Base-by-base conservation (phyloP, 352 stramenopile genomes). In the Lagenidium giganteum region DNA sequence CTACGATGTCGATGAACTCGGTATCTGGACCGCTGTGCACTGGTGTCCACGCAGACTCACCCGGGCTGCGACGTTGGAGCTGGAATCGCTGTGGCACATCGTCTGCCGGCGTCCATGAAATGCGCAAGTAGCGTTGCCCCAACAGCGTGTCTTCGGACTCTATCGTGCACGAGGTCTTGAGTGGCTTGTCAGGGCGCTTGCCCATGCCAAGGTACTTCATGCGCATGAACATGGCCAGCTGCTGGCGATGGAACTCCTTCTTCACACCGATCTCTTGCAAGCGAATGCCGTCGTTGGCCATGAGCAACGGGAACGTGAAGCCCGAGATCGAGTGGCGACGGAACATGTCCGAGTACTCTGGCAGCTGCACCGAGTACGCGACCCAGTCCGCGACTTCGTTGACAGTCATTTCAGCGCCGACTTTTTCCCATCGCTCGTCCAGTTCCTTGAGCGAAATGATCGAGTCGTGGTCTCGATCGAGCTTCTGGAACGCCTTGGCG, bases 331-430 rank as follows among this genome's bases (percentile, higher is more conserved):
- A 93, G 51, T 93, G 68, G 17, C 67, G 47, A 27, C 72, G 76
- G 47, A 93, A 89, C n/a, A 87, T 60, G 0, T 85, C 71, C 18
- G 68, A 67, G 59, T 93, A 93, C 61, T 93, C 78, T 4, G 81
- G 81, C 11, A 93, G 39, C 35, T 93, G 81, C 14, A 91, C 81
- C 9, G 76, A 69, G 52, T 80, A 90, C 11, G 74, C 58, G 20
- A 93, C 67, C 81, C 81, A 93, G 47, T 93, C 81, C 1, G 74
- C 71, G 41, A 93, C 81, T 36, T 93, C 81, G 17, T 56, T 61
- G 13, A 93, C 81, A 0, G 78, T 93, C 81, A 93, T 93, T 44
- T 93, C 81, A 14, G 81, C 71, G 1, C 81, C 81, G 3, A 93
- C 69, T 8, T 53, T 38, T 28, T 90, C 81, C 78, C 78, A 93